These are phyloP conservation scores for Paracoccidioides lutzii DNA, from an alignment of 2,329 filamentous ascomycete genomes.

Conservation along the genomic window DNA sequence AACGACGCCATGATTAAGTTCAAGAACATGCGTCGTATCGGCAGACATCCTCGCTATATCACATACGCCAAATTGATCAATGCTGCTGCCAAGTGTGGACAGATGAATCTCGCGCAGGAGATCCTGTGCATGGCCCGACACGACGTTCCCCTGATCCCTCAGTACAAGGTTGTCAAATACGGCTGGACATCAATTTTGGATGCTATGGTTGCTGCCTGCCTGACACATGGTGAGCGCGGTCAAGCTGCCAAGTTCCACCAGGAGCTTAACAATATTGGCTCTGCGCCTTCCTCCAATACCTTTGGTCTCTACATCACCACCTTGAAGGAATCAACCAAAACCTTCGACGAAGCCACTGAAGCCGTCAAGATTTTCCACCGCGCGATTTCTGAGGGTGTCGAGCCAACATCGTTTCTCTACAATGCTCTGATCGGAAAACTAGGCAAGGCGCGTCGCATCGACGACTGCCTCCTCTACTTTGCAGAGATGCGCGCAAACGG, in stretches of 20 bases:
- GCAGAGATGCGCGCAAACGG: slow-evolving; percentile 88
- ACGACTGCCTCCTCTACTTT: slow-evolving; percentile 97
- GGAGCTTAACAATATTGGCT: slow-evolving; percentile 80
- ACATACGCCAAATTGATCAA: slow-evolving; percentile 93
- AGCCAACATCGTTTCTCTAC: slow-evolving; percentile 93
- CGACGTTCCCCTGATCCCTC: slow-evolving; percentile 71
- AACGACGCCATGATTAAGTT: slow-evolving; percentile 72
- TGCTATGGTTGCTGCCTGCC: slow-evolving; percentile 86
- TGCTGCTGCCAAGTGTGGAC: slow-evolving; percentile 72
- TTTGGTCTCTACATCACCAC: slow-evolving; percentile 99
- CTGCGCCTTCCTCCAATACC: slow-evolving; percentile 88
- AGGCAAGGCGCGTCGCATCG: slow-evolving; percentile 91
- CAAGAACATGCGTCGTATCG: slow-evolving; percentile 83
- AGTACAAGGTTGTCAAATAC: slow-evolving; percentile 79
- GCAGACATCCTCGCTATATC: slow-evolving; percentile 86
- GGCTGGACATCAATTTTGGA: slow-evolving; percentile 96
- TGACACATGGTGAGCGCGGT: slow-evolving; percentile 67
- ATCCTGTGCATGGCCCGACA: slow-evolving; percentile 78
- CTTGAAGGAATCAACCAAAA: slow-evolving; percentile 91
- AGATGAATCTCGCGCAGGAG: slow-evolving; percentile 70
- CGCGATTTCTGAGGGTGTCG: slow-evolving; percentile 83
- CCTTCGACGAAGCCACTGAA: slow-evolving; percentile 92
- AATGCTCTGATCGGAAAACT: slow-evolving; percentile 97
- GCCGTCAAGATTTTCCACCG: slow-evolving; percentile 95
- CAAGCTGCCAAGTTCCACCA: slow-evolving; percentile 80